Evolutionary conservation across 805 yeast species (phyloP).

Genomic region (Candida koratica): DNA sequence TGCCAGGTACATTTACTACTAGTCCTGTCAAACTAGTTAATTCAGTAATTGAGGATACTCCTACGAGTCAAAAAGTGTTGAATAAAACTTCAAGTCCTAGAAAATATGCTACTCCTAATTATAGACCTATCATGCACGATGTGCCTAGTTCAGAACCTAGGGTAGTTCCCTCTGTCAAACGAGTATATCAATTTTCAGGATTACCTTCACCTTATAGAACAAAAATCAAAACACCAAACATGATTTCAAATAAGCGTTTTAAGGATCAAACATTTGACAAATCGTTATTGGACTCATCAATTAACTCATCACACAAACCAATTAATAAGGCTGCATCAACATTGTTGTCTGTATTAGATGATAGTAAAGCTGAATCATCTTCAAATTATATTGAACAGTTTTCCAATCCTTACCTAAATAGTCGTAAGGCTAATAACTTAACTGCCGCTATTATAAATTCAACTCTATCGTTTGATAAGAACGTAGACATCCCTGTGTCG

Average conservation of each 20-base stretch:
- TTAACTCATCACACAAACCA: slow-evolving; percentile 9
- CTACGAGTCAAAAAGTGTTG: slow-evolving; percentile 25
- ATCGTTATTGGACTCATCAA: slow-evolving; percentile 4
- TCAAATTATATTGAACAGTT: slow-evolving; percentile 29
- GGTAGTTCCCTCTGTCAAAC: slow-evolving; percentile 31
- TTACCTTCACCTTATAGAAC: slow-evolving; percentile 44
- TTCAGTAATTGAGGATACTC: slow-evolving; percentile 21
- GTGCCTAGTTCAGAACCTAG: slow-evolving; percentile 9
- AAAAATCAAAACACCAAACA: slow-evolving; percentile 29
- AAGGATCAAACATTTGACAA: slow-evolving; percentile 2
- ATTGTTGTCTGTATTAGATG: slow-evolving; percentile 36
- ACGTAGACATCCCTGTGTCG: slow-evolving; percentile 13
- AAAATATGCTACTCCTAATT: slow-evolving; percentile 30
- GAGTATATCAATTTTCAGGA: slow-evolving; percentile 45
- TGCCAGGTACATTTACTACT: slow-evolving; percentile 14
- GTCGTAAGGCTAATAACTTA: slow-evolving; percentile 13
- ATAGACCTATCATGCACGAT: slow-evolving; percentile 34
- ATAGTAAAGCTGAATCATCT: slow-evolving; percentile 9
- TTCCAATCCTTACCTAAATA: slow-evolving; percentile 21
- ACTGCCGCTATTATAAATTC: slow-evolving; percentile 36
- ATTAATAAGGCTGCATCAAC: slow-evolving; percentile 32
- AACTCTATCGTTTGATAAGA: slow-evolving; percentile 31
- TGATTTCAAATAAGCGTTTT: slow-evolving; percentile 11
- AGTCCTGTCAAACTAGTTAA: slow-evolving; percentile 8
- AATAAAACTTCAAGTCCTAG: slow-evolving; percentile 16